Conservation (phyloP, 371 early-diverging fungal species). For the Mucor lusitanicus region DNA sequence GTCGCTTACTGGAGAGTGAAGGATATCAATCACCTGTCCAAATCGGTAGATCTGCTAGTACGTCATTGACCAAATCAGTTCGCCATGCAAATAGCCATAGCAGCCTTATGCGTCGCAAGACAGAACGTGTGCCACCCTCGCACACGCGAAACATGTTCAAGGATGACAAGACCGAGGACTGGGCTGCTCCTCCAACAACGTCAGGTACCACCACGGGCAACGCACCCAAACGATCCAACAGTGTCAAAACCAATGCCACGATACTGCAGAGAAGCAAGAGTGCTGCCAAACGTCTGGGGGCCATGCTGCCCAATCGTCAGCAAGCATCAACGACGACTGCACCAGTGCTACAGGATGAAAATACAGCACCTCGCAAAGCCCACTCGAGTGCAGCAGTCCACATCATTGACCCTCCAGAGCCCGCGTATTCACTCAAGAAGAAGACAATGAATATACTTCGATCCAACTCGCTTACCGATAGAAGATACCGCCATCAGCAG, state of each 20-base stretch:
- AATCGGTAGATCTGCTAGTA: conserved; percentile 26
- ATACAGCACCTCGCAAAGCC: background rate
- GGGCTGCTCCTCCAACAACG: conserved; percentile 18
- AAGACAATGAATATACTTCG: conserved; percentile 24
- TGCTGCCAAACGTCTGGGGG: conserved; percentile 22
- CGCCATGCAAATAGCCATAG: background rate
- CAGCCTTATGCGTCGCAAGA: conserved; percentile 16
- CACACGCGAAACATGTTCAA: conserved; percentile 14
- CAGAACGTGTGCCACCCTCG: conserved; percentile 27
- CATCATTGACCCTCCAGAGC: background rate
- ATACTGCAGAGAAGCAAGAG: conserved; percentile 24
- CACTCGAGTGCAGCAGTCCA: background rate
- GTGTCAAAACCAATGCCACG: conserved; percentile 1
- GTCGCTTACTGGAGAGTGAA: conserved; percentile 8
- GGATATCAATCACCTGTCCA: conserved; percentile 24
- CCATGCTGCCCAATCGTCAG: conserved; percentile 10
- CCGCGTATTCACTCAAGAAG: conserved; percentile 4
- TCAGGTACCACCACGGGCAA: background rate
- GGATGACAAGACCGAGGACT: background rate
- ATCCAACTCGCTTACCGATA: conserved; percentile 17
- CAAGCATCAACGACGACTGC: background rate
- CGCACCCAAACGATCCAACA: background rate
- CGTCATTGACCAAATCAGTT: conserved; percentile 17
- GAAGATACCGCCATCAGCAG: conserved; percentile 7
- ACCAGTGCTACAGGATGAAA: conserved; percentile 1